Base-by-base conservation (phyloP, 2,329 filamentous ascomycete species). In the Talaromyces sp. region DNA sequence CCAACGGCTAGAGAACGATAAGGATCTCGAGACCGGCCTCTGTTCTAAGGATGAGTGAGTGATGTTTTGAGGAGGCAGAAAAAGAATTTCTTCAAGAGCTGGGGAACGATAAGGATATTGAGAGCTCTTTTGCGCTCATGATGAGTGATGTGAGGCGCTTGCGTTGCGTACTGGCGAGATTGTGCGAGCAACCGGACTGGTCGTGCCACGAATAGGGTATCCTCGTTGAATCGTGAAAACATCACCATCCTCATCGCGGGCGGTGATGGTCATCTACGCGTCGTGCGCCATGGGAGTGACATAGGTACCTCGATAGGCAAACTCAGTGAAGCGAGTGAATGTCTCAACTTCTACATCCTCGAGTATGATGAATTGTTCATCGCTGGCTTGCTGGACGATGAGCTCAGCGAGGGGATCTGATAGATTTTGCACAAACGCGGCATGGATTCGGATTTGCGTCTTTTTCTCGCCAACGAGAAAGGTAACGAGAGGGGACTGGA, bases 221-320 rank as follows among this genome's bases (percentile, higher is more conserved):
- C 17, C 51, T 34, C 51, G 49, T 8, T 53, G 22, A 31, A 53
- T 29, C 3, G 19, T 47, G 10, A 47, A 47, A 11, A 13, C 27
- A 34, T 19, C 51, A 13, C 27, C 51, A 11, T 54, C 17, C 29
- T 34, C 17, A 3, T 34, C 17, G 17, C 13, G 29, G 15, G n/a
- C n/a, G 27, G 17, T 34, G 8, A 34, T 19, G 17, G 51, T 34
- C 27, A 19, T n/a, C 5, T 34, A 7, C 17, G 27, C 54, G 8
- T 58, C 13, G 19, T 43, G 34, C 7, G 19, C 34, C 19, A 40
- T 11, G 13, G 54, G 54, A 10, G 54, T 58, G 6, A 27, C 34
- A 40, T 58, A 58, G 8, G 34, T 58, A 38, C 54, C 54, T 6
- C 34, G 34, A 13, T 58, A 58, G 11, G 54, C 54, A 43, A 58